Percentiles rank a stretch among this genome's conserved stretches.
phyloP scores from a whole-genome alignment of 2,329 filamentous ascomycete species.

The Epichloe coenophiala region DNA sequence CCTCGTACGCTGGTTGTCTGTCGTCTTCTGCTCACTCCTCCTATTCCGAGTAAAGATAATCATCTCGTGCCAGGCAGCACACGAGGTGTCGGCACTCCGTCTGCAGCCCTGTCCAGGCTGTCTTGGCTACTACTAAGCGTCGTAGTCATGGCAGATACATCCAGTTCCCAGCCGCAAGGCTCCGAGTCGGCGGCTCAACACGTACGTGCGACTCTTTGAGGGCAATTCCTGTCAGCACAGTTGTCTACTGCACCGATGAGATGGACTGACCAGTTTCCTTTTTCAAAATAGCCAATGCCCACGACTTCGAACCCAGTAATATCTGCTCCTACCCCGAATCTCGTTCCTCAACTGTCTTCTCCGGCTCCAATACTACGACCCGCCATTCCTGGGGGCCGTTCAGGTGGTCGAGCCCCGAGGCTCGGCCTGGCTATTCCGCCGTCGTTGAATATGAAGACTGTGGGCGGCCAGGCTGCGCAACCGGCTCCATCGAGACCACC shows the following conservation, averaged over 20 bases:
- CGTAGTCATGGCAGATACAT: conserved; percentile 14
- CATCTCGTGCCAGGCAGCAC: background rate
- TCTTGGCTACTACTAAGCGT: conserved; percentile 8
- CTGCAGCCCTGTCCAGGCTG: conserved; percentile 3
- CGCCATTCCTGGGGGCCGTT: conserved; percentile 59
- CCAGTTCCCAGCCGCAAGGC: conserved; percentile 11
- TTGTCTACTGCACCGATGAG: background rate
- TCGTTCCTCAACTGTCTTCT: conserved; percentile 52
- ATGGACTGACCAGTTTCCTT: conserved; percentile 1
- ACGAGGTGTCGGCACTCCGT: conserved; percentile 2
- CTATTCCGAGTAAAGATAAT: too few relatives aligned
- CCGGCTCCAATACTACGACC: conserved; percentile 72
- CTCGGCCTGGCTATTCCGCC: conserved; percentile 84
- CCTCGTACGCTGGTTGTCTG: background rate
- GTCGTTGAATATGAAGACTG: conserved; percentile 68
- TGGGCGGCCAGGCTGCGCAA: conserved; percentile 35
- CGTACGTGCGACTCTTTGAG: conserved; percentile 7
- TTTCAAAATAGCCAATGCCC: conserved; percentile 9
- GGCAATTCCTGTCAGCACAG: background rate
- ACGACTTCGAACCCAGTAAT: conserved; percentile 12
- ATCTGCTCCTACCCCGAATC: conserved; percentile 20
- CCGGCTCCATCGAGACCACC: conserved; percentile 31
- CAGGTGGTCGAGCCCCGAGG: conserved; percentile 54
- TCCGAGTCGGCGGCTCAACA: conserved; percentile 8
- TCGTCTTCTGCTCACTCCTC: background rate